Evolutionary conservation across 768 basidiomycete genomes (phyloP).

Genomic region (Leucosporidium scottii): DNA sequence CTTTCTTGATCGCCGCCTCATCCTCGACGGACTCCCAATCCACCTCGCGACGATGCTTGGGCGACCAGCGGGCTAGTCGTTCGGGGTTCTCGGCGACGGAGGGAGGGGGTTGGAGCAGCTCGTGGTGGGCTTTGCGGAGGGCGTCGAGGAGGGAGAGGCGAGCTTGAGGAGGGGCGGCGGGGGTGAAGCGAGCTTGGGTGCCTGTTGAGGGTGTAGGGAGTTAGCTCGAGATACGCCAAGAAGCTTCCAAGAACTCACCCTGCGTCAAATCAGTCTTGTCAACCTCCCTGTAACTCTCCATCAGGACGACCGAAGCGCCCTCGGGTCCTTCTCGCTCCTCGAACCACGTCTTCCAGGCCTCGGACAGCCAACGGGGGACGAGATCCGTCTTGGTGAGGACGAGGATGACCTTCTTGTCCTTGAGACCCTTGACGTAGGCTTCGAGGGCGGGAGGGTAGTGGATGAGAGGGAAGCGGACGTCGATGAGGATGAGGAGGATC

Average conservation of each 20-base stretch:
- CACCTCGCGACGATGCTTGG: constrained; percentile 57
- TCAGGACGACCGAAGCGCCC: constrained; percentile 57
- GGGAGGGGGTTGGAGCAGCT: constrained; percentile 62
- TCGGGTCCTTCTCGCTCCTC: constrained; percentile 48
- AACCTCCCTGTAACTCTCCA: constrained; percentile 66
- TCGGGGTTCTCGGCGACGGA: constrained; percentile 50
- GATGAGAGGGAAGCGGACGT: constrained; percentile 65
- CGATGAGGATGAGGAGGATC: background rate
- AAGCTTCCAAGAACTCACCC: constrained; percentile 34
- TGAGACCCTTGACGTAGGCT: constrained; percentile 51
- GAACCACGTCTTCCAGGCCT: constrained; percentile 53
- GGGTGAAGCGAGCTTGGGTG: constrained; percentile 45
- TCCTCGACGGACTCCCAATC: constrained; percentile 58
- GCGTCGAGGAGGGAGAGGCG: constrained; percentile 59
- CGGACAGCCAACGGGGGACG: constrained; percentile 57
- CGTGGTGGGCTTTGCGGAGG: constrained; percentile 58
- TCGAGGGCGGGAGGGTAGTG: constrained; percentile 77
- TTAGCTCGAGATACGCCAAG: constrained; percentile 46
- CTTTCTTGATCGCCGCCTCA: constrained; percentile 16
- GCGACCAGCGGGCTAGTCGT: constrained; percentile 57
- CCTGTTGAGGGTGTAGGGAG: constrained; percentile 38
- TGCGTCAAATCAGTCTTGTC: constrained; percentile 22
- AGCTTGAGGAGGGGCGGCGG: constrained; percentile 62
- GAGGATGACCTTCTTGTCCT: constrained; percentile 52
- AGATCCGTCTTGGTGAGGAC: constrained; percentile 87